A percentile compares a stretch with the other conserved stretches of the same genome.
Evolutionary conservation across 208 protist species (phyloP).

Genomic region (Crithidia acanthocephali): DNA sequence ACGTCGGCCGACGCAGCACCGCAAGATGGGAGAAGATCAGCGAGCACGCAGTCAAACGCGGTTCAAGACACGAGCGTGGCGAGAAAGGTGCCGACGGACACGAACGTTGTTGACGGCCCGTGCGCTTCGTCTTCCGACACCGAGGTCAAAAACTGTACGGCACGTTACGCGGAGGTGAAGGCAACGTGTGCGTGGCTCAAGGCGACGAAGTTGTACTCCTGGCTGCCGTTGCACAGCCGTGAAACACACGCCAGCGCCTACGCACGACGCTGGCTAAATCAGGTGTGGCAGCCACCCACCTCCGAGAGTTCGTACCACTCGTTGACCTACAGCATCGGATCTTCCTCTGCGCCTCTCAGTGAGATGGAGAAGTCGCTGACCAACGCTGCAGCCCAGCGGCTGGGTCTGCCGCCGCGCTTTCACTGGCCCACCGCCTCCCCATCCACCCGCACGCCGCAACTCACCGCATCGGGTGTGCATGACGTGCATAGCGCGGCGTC

Average conservation of each 20-base stretch:
- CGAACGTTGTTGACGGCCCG: no score
- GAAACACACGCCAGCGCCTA: not conserved
- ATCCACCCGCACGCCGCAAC: no score
- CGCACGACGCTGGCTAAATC: not conserved
- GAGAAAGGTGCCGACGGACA: no score
- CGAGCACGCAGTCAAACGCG: no score
- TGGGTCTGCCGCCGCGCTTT: slow-evolving; percentile 51
- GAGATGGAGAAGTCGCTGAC: slow-evolving; percentile 35
- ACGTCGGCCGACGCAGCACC: not conserved
- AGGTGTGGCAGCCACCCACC: not conserved
- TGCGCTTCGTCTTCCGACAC: no score
- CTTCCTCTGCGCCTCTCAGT: slow-evolving; percentile 7
- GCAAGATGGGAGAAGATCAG: no score
- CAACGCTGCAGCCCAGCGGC: slow-evolving; percentile 35
- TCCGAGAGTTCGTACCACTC: slow-evolving; percentile 18
- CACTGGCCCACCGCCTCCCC: slow-evolving; percentile 26
- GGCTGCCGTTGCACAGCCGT: not conserved
- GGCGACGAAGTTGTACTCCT: not conserved
- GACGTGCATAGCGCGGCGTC: no score
- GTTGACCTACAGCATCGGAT: slow-evolving; percentile 1
- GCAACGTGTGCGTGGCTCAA: slow-evolving; percentile 1
- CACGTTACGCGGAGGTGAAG: no score
- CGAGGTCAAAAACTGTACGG: no score
- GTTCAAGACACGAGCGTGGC: no score
- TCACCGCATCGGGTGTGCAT: no score